Evolutionary conservation across 2,329 filamentous ascomycete species (phyloP).

Genomic region (Rutstroemia sp.): DNA sequence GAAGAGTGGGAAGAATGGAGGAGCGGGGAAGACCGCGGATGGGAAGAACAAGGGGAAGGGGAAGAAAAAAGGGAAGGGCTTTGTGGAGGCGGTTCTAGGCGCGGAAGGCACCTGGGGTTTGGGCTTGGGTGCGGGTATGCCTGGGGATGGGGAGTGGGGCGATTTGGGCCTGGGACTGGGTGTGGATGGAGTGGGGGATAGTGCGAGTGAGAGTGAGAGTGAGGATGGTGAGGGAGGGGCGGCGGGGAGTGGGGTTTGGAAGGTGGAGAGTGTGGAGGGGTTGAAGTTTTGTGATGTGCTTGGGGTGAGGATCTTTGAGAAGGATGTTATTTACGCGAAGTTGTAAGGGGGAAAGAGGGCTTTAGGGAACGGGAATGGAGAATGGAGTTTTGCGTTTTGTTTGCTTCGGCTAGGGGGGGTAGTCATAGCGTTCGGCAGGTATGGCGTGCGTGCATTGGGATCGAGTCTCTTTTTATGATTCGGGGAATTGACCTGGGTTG

Average conservation of each 20-base stretch:
- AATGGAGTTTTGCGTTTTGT: background rate
- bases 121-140: background rate
- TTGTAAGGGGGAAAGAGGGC: slow-evolving; percentile 26
- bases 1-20: slow-evolving; percentile 13
- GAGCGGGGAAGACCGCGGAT: slow-evolving; percentile 20
- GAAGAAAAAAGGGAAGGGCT: slow-evolving; percentile 16
- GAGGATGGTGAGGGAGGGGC: background rate
- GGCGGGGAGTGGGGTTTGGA: background rate
- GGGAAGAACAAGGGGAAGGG: slow-evolving; percentile 29
- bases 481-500: too few relatives aligned
- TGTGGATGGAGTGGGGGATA: background rate
- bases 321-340: slow-evolving; percentile 42
- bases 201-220: background rate
- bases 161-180: slow-evolving; percentile 19
- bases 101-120: background rate
- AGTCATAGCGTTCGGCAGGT: background rate
- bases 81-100: background rate
- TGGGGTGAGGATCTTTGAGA: slow-evolving; percentile 50
- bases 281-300: slow-evolving; percentile 38
- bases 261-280: slow-evolving; percentile 29
- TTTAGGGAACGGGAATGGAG: background rate
- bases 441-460: background rate
- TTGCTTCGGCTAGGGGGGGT: too few relatives aligned
- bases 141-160: slow-evolving; percentile 25
- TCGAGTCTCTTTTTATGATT: too few relatives aligned